Percentiles rank a stretch among this genome's conserved stretches.
phyloP scores from a whole-genome alignment of 75 land plant genomes.

The Cunninghamia lanceolata region DNA sequence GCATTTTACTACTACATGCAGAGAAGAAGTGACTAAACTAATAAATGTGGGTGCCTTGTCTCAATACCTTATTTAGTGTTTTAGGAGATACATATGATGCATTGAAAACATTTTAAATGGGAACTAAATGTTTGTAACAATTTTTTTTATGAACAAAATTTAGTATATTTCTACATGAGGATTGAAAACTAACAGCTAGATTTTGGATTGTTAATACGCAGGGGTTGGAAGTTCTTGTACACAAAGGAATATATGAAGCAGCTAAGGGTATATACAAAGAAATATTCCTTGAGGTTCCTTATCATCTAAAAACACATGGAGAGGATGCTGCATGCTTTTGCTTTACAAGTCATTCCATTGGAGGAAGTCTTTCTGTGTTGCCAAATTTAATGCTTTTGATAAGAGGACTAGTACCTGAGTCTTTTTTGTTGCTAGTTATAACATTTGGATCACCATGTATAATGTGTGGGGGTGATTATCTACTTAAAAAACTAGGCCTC shows the following conservation, averaged over 20 bases:
- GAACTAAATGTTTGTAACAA: too few relatives aligned
- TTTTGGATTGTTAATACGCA: conserved; percentile 1
- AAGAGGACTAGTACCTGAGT: conserved; percentile 54
- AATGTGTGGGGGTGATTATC: too few relatives aligned
- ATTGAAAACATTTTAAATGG: too few relatives aligned
- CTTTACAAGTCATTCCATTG: conserved; percentile 95
- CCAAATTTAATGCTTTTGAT: conserved; percentile 76
- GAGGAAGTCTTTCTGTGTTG: conserved; percentile 79
- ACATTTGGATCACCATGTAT: too few relatives aligned
- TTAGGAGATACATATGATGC: too few relatives aligned
- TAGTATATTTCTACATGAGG: background rate
- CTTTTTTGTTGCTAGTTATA: conserved; percentile 77
- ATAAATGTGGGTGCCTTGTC: too few relatives aligned
- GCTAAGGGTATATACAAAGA: conserved; percentile 89
- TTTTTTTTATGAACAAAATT: background rate
- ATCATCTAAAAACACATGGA: conserved; percentile 59
- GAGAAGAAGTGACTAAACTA: too few relatives aligned
- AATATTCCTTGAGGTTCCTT: conserved; percentile 65
- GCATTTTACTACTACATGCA: background rate
- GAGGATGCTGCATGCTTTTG: conserved; percentile 49
- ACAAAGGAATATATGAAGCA: conserved; percentile 92
- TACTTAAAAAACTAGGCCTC: too few relatives aligned
- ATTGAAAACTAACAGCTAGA: background rate
- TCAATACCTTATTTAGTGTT: too few relatives aligned
- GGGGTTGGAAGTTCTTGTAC: conserved; percentile 76